Conservation (phyloP, 441 rosid species). For the Erysimum pusillum region DNA sequence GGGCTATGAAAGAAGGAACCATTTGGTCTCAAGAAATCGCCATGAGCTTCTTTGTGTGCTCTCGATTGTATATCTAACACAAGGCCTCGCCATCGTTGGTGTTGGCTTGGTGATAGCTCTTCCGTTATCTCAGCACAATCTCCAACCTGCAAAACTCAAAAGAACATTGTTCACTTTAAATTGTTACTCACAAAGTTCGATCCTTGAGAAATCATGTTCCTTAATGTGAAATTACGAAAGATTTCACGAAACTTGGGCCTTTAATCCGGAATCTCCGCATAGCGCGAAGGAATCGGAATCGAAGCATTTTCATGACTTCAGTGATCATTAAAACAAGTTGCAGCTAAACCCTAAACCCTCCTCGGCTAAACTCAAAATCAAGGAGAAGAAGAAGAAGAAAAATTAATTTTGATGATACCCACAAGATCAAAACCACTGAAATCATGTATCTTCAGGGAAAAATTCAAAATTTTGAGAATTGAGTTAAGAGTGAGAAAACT, state of each 20-base stretch:
- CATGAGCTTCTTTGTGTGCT: slow-evolving; percentile 18
- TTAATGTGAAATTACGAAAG: background rate
- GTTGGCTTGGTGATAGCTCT: slow-evolving; percentile 52
- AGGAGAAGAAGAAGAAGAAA: background rate
- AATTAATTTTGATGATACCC: slow-evolving; percentile 4
- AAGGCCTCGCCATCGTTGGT: slow-evolving; percentile 33
- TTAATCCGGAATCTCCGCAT: background rate
- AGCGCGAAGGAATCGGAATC: background rate
- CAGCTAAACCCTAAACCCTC: slow-evolving; percentile 14
- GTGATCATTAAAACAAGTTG: too few relatives aligned
- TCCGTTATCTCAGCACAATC: slow-evolving; percentile 71
- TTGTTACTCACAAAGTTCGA: background rate
- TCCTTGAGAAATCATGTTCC: background rate
- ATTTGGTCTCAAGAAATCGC: slow-evolving; percentile 12
- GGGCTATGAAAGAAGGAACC: slow-evolving; percentile 35
- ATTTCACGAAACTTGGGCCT: background rate
- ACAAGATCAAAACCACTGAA: background rate
- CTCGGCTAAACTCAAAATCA: slow-evolving; percentile 2
- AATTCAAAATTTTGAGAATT: background rate
- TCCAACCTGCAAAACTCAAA: slow-evolving; percentile 50
- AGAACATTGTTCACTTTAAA: slow-evolving; percentile 15
- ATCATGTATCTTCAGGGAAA: background rate
- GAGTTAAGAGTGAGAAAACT: slow-evolving; percentile 25
- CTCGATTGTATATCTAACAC: slow-evolving; percentile 33
- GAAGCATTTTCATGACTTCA: background rate